A percentile compares a stretch with the other conserved stretches of the same genome.
These are phyloP conservation scores for Oxytropis ochrocephala DNA, from an alignment of 306 rosid genomes.

Conservation along the genomic window DNA sequence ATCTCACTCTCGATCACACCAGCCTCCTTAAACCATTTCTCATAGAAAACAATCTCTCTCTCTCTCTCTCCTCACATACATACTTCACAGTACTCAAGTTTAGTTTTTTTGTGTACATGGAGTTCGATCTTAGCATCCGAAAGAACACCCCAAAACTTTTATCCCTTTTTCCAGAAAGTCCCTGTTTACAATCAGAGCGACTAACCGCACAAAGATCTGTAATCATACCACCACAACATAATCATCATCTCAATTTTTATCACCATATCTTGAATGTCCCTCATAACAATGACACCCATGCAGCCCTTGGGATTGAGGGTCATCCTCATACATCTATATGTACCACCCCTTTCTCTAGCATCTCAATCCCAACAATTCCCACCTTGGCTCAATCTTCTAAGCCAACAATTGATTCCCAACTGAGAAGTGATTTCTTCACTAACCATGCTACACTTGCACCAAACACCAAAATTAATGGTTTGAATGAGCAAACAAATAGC, in stretches of 20 bases:
- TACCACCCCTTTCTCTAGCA: too few relatives aligned
- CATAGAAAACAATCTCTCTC: not conserved
- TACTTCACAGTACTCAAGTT: not conserved
- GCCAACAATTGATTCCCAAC: too few relatives aligned
- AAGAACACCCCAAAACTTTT: not conserved
- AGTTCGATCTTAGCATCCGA: not conserved
- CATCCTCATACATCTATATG: not conserved
- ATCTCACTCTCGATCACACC: conserved; percentile 4
- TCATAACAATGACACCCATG: not conserved
- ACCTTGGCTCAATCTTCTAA: not conserved
- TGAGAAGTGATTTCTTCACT: too few relatives aligned
- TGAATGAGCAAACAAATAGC: not conserved
- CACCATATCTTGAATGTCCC: too few relatives aligned
- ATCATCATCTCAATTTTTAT: not conserved
- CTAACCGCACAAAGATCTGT: not conserved
- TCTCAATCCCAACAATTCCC: not conserved
- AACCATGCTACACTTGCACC: not conserved
- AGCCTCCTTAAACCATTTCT: not conserved
- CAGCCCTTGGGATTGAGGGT: not conserved
- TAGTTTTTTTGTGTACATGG: not conserved
- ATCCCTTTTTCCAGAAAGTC: not conserved
- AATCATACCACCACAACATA: not conserved
- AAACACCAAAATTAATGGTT: too few relatives aligned
- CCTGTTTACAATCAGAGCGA: not conserved
- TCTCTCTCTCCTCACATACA: not conserved